phyloP scores from a whole-genome alignment of 177 flowering plant species.

The Telopea speciosissima region DNA sequence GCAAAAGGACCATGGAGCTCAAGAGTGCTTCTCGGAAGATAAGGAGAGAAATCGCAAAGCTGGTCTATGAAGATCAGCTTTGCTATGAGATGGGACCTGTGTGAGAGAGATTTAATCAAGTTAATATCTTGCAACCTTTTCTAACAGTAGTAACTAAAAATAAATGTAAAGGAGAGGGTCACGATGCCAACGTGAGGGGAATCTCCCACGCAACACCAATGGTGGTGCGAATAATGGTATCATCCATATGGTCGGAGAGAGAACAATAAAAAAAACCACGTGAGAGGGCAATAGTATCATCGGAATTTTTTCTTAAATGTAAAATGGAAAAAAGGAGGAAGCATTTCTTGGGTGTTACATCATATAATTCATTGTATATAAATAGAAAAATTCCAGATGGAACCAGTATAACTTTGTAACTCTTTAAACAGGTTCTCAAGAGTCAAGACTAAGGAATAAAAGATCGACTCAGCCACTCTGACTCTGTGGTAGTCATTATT shows the following conservation, averaged over 20 bases:
- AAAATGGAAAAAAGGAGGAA: background rate
- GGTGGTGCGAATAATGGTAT: too few relatives aligned
- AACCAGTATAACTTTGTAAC: background rate
- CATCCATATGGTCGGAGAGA: too few relatives aligned
- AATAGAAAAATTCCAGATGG: background rate
- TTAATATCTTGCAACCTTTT: too few relatives aligned
- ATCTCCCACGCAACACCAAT: too few relatives aligned
- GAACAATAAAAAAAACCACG: too few relatives aligned
- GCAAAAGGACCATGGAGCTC: constrained; percentile 79
- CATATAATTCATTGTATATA: background rate
- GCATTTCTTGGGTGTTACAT: background rate
- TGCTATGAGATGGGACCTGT: constrained; percentile 80
- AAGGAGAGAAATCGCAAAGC: constrained; percentile 77
- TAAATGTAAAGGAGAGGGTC: too few relatives aligned
- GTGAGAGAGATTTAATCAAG: constrained; percentile 20
- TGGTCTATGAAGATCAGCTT: constrained; percentile 92
- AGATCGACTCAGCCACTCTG: background rate
- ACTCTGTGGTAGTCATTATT: too few relatives aligned
- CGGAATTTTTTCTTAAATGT: too few relatives aligned
- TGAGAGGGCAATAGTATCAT: too few relatives aligned
- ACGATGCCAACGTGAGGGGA: too few relatives aligned
- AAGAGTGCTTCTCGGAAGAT: constrained; percentile 78
- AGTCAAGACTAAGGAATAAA: background rate
- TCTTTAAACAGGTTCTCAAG: background rate
- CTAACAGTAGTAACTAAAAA: too few relatives aligned